Conservation (phyloP, 2,329 filamentous ascomycete species). For the Fusarium siculi region DNA sequence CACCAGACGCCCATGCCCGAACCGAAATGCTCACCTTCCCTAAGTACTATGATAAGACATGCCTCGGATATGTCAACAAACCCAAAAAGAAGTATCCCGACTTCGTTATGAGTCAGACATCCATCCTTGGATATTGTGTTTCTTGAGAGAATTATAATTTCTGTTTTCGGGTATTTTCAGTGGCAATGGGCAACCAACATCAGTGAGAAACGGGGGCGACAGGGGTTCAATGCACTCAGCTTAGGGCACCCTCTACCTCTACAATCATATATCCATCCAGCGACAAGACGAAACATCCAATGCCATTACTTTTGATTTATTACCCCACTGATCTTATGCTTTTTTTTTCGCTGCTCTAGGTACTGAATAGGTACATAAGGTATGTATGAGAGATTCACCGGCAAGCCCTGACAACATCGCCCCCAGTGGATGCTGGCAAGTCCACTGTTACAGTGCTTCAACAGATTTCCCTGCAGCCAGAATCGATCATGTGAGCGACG, state of each 20-base stretch:
- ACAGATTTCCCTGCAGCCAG: constrained; percentile 35
- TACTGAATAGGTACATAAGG: neutral
- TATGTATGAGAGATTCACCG: neutral
- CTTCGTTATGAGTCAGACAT: neutral
- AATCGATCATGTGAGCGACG: constrained; percentile 40
- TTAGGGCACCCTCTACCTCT: neutral
- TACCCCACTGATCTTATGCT: neutral
- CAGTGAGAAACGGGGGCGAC: neutral
- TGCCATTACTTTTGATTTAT: neutral
- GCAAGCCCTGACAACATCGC: neutral
- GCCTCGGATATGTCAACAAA: neutral
- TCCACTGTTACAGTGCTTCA: neutral
- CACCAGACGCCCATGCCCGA: neutral
- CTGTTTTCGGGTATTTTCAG: neutral
- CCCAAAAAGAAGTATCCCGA: neutral
- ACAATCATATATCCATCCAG: neutral
- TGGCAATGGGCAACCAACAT: neutral
- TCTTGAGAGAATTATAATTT: neutral
- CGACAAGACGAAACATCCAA: neutral
- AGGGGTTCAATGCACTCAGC: neutral
- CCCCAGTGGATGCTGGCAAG: neutral
- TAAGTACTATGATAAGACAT: neutral
- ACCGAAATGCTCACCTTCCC: neutral
- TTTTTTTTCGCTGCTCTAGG: neutral
- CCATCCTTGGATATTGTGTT: neutral